Evolutionary conservation across 2,329 filamentous ascomycete genomes (phyloP), one percentile per base, ranked within the genome.

Genomic region (Cladosporium colombiae): DNA sequence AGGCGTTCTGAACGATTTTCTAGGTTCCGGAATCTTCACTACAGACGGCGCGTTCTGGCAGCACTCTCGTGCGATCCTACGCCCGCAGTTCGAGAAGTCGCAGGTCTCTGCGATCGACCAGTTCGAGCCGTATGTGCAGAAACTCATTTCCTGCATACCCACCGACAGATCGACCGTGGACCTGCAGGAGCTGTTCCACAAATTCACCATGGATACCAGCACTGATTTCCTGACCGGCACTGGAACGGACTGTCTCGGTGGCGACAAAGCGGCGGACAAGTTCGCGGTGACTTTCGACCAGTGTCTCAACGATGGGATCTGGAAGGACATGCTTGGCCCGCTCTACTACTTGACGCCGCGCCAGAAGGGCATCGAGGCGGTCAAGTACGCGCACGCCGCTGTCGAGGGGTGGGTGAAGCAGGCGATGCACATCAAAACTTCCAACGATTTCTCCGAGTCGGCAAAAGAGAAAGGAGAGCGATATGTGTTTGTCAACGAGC

Each of bases 181-280:
- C 69, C 76, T 91, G 29, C 84, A 87, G 72, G 81, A 84, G 8
- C 76, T 89, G 4, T 88, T 90, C 71, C 88, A 88, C 70, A 81
- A 83, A 55, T 81, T 89, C 72, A 88, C 88, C 0, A 79, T 91
- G 25, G 88, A 91, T 66, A 85, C 86, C 0, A 85, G 87, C 0
- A 90, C 87, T 0, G 86, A 88, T 46, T 89, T 91, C 65, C 76
- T 91, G 5, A 87, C 90, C 37, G 88, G 89, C 5, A 78, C 85
- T 49, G 70, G 69, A 27, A 69, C 70, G 2, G 65, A 68, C 21
- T 69, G 70, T 8, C 64, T 74, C 5, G 58, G 62, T n/a, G 53
- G 62, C 14, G 63, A 68, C 14, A 59, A 64, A 10, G 62, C 52
- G 4, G 63, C 40, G 16, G 33, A 52, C n/a, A 59, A 25, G 44